phyloP scores from a whole-genome alignment of 805 yeast species.

The Metschnikowia lunata region DNA sequence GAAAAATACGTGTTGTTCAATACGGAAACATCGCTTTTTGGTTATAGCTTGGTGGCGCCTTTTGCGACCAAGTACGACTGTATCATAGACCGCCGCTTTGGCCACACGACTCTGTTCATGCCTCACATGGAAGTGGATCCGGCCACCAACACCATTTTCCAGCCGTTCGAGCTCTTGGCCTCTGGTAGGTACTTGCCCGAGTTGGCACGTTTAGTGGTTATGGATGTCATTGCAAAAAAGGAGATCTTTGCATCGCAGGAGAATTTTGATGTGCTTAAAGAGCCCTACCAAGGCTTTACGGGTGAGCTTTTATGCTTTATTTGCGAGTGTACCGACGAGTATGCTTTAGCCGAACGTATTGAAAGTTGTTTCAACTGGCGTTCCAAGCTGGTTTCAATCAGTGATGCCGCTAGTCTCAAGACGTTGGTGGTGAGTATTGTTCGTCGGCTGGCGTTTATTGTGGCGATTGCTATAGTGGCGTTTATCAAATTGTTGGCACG shows the following conservation, averaged over 20 bases:
- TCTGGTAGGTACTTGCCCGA: constrained; percentile 58
- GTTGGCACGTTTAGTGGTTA: constrained; percentile 40
- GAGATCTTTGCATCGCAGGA: constrained; percentile 25
- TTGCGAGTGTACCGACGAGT: constrained; percentile 25
- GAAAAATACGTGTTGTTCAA: constrained; percentile 33
- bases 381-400: constrained; percentile 13
- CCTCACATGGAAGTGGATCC: constrained; percentile 31
- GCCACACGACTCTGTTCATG: constrained; percentile 16
- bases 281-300: constrained; percentile 29
- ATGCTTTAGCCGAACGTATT: constrained; percentile 19
- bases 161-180: constrained; percentile 53
- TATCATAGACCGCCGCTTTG: constrained; percentile 33
- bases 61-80: constrained; percentile 38
- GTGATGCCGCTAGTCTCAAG: constrained; percentile 28
- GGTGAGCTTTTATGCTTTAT: constrained; percentile 42
- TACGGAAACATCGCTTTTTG: constrained; percentile 56
- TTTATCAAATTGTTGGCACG: constrained; percentile 26
- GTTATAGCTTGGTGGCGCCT: constrained; percentile 29
- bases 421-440: constrained; percentile 35
- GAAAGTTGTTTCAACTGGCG: constrained; percentile 22
- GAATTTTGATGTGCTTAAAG: constrained; percentile 12
- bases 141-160: constrained; percentile 34
- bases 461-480: constrained; percentile 41
- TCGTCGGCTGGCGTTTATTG: constrained; percentile 41
- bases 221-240: constrained; percentile 27